Evolutionary conservation across 1,139 yeast genomes (phyloP), one percentile per base, ranked within the genome.

Genomic region (Geotrichum citri-aurantii): DNA sequence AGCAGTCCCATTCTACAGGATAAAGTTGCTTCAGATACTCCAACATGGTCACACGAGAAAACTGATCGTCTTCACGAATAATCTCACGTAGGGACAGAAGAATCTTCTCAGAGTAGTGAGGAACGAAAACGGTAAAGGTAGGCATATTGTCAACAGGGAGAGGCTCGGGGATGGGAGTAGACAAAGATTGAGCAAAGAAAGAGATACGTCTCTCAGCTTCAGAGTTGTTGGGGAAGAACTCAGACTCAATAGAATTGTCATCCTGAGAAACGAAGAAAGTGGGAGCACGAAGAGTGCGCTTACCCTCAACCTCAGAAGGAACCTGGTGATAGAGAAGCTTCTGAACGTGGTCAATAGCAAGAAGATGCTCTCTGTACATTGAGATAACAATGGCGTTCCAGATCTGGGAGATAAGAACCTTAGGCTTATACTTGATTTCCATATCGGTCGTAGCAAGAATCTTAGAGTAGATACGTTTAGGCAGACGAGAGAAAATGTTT

Each of bases 121-220:
- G 99, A 69, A 96, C 92, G 78, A 93, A 82, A 57, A 93, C 99
- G 56, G 98, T 91, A 74, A 93, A 93, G 12, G 98, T 93, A 63
- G 99, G 99, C 99, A 93, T 93, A 79, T 93, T 93, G 77, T 93
- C 99, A 67, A 93, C 97, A 47, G 99, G 99, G 70, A 93, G 81
- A 62, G 99, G 98, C 77, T 93, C 98, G 64, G 96, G 96, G 69
- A 93, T 92, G 66, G 99, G 99, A 62, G 98, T 93, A 57, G 99
- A 95, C 76, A 93, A 81, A 26, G 98, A 92, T 77, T 93, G 99
- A 61, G 99, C 99, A 77, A 93, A 93, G 86, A 93, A 93, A 60
- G 97, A 89, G 68, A 93, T 91, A 83, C 99, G 95, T 80, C 99
- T 90, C 79, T 93, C 99, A 64, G 99, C 99, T 77, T 93, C 99